These are phyloP conservation scores for Rhizophagus clarus DNA, from an alignment of 192 early-diverging fungal genomes.

Conservation along the genomic window DNA sequence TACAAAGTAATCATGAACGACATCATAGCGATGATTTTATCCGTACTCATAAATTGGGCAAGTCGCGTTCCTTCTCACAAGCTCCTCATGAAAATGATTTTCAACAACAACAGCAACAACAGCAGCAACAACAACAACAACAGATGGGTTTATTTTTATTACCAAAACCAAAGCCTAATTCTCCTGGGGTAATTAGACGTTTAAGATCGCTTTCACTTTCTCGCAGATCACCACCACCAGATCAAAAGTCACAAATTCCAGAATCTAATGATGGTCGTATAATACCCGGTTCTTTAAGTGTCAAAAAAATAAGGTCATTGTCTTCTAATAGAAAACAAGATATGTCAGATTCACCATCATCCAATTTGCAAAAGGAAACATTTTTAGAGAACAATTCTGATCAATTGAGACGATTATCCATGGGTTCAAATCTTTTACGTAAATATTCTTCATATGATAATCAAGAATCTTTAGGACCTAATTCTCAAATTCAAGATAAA, in stretches of 20 bases:
- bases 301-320: not conserved
- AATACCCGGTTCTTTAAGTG: not conserved
- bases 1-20: not conserved
- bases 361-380: not conserved
- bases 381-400: not conserved
- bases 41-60: not conserved
- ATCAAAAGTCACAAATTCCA: not conserved
- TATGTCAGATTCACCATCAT: not conserved
- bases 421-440: not conserved
- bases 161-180: not conserved
- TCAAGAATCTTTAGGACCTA: not conserved
- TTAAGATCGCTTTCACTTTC: slow-evolving; percentile 27
- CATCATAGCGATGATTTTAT: not conserved
- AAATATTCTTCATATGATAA: not conserved
- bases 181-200: not conserved
- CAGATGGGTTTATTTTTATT: not conserved
- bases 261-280: slow-evolving; percentile 7
- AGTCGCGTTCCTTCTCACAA: slow-evolving; percentile 13
- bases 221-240: slow-evolving; percentile 1
- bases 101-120: not conserved
- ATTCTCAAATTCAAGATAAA: not conserved
- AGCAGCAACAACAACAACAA: too few relatives aligned
- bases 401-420: not conserved
- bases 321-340: slow-evolving; percentile 5
- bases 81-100: not conserved